Evolutionary conservation across 352 stramenopile species (phyloP).

Genomic region (Phytophthora meadii): DNA sequence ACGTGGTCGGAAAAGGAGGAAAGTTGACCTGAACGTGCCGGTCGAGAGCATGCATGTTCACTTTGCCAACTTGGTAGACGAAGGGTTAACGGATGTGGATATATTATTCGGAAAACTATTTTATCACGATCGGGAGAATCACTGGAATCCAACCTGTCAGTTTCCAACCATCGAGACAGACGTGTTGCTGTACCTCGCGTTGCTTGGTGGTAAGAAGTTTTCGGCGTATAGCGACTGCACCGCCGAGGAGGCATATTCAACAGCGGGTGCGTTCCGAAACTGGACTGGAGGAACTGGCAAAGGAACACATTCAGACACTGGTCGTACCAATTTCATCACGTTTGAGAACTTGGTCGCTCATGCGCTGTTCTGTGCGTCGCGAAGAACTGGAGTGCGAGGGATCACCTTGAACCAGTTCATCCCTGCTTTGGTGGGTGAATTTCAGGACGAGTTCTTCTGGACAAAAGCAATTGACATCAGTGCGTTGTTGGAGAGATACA

Average conservation of each 20-base stretch:
- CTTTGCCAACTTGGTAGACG: neutral
- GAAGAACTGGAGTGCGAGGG: constrained; percentile 38
- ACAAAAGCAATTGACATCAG: neutral
- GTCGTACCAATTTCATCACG: constrained; percentile 3
- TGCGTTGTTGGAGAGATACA: constrained; percentile 4
- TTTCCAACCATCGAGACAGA: neutral
- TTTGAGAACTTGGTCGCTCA: constrained; percentile 43
- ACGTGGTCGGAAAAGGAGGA: neutral
- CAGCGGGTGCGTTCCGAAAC: no score
- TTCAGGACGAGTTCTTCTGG: neutral
- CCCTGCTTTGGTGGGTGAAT: constrained; percentile 15
- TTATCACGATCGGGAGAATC: no score
- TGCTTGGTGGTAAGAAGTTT: constrained; percentile 36
- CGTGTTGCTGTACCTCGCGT: constrained; percentile 39
- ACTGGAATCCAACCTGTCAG: neutral
- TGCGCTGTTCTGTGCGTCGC: constrained; percentile 36
- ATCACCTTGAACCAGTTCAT: constrained; percentile 35
- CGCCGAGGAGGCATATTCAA: neutral
- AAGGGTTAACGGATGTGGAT: neutral
- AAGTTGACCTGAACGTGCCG: neutral
- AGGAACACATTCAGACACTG: neutral
- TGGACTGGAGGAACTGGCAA: no score
- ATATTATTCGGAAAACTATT: no score
- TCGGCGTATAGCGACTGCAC: constrained; percentile 17
- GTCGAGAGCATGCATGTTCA: neutral